Evolutionary conservation across 1,139 yeast genomes (phyloP).

Genomic region (Spencermartinsiella ligniputridi): DNA sequence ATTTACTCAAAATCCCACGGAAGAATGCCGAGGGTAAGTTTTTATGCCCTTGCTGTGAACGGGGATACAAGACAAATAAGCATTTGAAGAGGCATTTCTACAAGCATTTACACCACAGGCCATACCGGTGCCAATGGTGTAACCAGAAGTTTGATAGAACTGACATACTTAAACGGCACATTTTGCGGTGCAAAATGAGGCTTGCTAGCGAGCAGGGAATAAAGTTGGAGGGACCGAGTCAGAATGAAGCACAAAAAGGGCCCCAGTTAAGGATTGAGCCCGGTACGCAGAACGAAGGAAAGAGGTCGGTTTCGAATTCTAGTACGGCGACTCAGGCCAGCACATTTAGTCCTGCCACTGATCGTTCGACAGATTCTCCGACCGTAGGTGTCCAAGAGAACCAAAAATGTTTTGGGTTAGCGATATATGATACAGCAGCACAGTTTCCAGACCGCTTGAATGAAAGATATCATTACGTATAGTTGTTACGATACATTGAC

Average conservation of each 20-base stretch:
- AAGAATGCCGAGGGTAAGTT: slow-evolving; percentile 2
- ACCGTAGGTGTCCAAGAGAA: neutral
- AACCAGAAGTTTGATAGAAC: slow-evolving; percentile 1
- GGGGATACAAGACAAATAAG: neutral
- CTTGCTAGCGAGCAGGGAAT: neutral
- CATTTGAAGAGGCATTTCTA: slow-evolving; percentile 2
- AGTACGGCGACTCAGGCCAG: neutral
- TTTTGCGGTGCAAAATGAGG: neutral
- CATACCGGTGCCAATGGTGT: slow-evolving; percentile 3
- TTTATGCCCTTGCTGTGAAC: neutral
- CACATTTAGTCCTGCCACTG: neutral
- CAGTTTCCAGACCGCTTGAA: neutral
- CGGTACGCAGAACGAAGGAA: neutral
- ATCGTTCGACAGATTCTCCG: neutral
- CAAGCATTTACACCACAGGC: slow-evolving; percentile 2
- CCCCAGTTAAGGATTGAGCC: neutral
- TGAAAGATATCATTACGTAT: neutral
- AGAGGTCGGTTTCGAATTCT: neutral
- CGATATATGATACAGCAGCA: neutral
- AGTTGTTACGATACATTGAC: too few species aligned
- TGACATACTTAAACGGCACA: slow-evolving; percentile 1
- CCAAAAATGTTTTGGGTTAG: neutral
- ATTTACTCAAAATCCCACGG: neutral
- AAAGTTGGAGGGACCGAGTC: too few species aligned
- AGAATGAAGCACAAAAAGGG: neutral